phyloP scores from a whole-genome alignment of 2,329 filamentous ascomycete genomes.

The Fusarium torreyae region DNA sequence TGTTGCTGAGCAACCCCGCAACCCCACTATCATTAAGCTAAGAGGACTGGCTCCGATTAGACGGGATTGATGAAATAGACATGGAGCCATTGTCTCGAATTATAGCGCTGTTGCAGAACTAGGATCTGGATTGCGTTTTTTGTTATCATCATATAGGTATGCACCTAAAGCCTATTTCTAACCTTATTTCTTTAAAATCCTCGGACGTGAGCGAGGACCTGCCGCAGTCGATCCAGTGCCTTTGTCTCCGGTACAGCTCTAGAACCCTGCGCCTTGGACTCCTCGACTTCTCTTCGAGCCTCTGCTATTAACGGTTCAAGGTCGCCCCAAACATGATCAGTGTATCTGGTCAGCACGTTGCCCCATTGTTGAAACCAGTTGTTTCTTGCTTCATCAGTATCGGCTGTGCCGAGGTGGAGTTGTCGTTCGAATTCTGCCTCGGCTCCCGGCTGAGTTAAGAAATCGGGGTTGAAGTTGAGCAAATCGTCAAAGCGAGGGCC shows the following conservation, averaged over 20 bases:
- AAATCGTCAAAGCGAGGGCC: constrained; percentile 59
- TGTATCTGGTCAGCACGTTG: constrained; percentile 69
- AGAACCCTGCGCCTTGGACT: constrained; percentile 49
- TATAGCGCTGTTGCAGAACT: neutral
- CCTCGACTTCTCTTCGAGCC: constrained; percentile 70
- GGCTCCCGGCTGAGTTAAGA: constrained; percentile 50
- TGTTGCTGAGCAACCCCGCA: constrained; percentile 52
- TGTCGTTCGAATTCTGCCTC: constrained; percentile 37
- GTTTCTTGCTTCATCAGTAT: constrained; percentile 57
- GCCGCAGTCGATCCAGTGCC: constrained; percentile 55
- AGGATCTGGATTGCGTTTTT: constrained; percentile 7
- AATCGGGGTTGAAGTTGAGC: constrained; percentile 67
- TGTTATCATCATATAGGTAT: neutral
- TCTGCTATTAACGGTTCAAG: constrained; percentile 69
- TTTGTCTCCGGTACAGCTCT: constrained; percentile 41
- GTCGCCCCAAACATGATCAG: constrained; percentile 79
- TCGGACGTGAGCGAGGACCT: constrained; percentile 57
- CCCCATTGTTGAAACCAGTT: constrained; percentile 71
- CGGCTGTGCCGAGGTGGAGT: constrained; percentile 58
- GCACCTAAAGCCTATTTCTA: constrained; percentile 5
- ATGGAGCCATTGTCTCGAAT: constrained; percentile 7
- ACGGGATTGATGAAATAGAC: constrained; percentile 5
- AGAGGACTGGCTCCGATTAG: neutral
- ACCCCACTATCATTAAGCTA: constrained; percentile 6
- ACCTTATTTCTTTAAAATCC: constrained; percentile 43